Conservation (phyloP, 257 asterid genomes). For the Thymus mandschuricus region DNA sequence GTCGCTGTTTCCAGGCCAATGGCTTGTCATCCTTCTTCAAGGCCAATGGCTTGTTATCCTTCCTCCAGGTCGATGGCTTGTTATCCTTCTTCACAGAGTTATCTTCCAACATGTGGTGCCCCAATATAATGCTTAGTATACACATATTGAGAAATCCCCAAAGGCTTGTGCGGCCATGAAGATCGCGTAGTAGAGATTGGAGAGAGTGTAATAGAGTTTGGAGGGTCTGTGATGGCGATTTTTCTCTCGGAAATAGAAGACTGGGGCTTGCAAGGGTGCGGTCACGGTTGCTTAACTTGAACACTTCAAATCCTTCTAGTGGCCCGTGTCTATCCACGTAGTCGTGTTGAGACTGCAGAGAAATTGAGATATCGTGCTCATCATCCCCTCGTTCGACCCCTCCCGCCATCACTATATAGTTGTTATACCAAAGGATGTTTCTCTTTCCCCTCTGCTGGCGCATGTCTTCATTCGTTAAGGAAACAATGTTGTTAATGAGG, state of each 20-base stretch:
- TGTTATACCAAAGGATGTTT: slow-evolving; percentile 36
- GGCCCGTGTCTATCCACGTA: slow-evolving; percentile 36
- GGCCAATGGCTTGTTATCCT: slow-evolving; percentile 41
- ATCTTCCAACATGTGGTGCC: slow-evolving; percentile 38
- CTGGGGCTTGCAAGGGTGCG: slow-evolving; percentile 55
- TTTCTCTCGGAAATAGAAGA: not conserved
- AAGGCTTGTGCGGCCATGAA: slow-evolving; percentile 7
- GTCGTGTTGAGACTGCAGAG: slow-evolving; percentile 40
- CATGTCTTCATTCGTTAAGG: slow-evolving; percentile 43
- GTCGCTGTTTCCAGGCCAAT: slow-evolving; percentile 39
- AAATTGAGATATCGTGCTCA: slow-evolving; percentile 45
- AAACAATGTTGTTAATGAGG: slow-evolving; percentile 45
- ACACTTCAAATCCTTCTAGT: slow-evolving; percentile 65
- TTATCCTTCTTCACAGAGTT: slow-evolving; percentile 35
- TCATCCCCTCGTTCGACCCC: slow-evolving; percentile 48
- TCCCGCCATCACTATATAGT: slow-evolving; percentile 42
- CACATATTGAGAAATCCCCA: slow-evolving; percentile 22
- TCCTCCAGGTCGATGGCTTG: slow-evolving; percentile 37
- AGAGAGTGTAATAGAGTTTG: too few relatives aligned
- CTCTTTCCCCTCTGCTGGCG: slow-evolving; percentile 41
- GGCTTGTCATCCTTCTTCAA: slow-evolving; percentile 37
- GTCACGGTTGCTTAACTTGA: slow-evolving; percentile 70
- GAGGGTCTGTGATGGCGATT: too few relatives aligned
- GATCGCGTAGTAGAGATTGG: not conserved
- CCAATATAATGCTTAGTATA: slow-evolving; percentile 42